phyloP scores from a whole-genome alignment of 371 early-diverging fungal genomes.

The Mortierella sp. region DNA sequence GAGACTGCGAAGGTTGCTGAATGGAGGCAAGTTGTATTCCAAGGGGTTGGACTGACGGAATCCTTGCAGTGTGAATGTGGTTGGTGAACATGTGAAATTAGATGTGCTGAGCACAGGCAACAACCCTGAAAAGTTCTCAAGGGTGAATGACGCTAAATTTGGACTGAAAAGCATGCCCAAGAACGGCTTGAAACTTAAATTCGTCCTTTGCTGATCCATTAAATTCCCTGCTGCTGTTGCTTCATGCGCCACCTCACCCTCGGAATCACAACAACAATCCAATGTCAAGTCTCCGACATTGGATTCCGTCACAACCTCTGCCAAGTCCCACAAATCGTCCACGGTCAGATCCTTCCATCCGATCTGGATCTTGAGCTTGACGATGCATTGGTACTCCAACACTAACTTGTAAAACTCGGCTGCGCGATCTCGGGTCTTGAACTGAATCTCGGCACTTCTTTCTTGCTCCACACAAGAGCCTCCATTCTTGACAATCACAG shows the following conservation, averaged over 20 bases:
- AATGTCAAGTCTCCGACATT: constrained; percentile 22
- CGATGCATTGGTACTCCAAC: constrained; percentile 6
- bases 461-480: constrained; percentile 26
- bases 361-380: constrained; percentile 27
- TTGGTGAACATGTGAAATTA: constrained; percentile 3
- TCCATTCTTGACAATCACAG: constrained; percentile 2
- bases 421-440: constrained; percentile 15
- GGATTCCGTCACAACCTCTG: constrained; percentile 3
- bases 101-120: constrained; percentile 1
- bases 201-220: not conserved
- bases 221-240: constrained; percentile 1
- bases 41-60: not conserved
- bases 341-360: constrained; percentile 26
- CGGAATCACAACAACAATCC: constrained; percentile 19
- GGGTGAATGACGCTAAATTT: constrained; percentile 19
- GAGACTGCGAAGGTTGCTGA: constrained; percentile 18
- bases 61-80: constrained; percentile 2
- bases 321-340: constrained; percentile 27
- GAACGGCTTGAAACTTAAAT: constrained; percentile 24
- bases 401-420: constrained; percentile 15
- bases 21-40: not conserved
- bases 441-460: constrained; percentile 16
- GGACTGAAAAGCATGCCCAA: constrained; percentile 28
- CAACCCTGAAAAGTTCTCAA: constrained; percentile 31
- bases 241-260: not conserved